These are phyloP conservation scores for Trypethelium eluteriae DNA, from an alignment of 495 filamentous ascomycete genomes.

Conservation along the genomic window DNA sequence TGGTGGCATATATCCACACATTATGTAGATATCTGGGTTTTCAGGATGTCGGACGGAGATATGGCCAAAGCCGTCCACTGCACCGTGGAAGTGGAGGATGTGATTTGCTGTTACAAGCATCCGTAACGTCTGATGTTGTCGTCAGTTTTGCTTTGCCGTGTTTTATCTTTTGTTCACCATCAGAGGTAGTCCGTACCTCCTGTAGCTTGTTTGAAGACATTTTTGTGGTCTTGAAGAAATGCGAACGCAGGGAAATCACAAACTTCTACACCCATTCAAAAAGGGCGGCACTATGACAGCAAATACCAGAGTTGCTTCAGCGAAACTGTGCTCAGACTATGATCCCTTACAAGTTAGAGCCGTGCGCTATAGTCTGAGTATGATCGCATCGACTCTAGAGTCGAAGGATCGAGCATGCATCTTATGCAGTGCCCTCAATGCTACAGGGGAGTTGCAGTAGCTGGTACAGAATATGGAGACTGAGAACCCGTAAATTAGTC, in stretches of 20 bases:
- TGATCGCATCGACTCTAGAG: too few relatives aligned
- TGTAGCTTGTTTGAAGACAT: not conserved
- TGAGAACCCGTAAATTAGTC: too few relatives aligned
- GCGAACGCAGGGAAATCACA: not conserved
- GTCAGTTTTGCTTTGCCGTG: not conserved
- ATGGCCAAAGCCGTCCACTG: slow-evolving; percentile 5
- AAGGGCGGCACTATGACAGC: not conserved
- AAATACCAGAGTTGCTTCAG: not conserved
- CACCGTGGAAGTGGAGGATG: slow-evolving; percentile 5
- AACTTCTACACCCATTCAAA: not conserved
- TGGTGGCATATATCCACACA: slow-evolving; percentile 9
- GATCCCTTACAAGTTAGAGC: too few relatives aligned
- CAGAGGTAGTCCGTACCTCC: not conserved
- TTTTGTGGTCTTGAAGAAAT: not conserved
- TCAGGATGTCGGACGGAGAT: slow-evolving; percentile 4
- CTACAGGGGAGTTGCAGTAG: not conserved
- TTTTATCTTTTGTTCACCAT: not conserved
- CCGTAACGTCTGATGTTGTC: not conserved
- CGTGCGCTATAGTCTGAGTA: too few relatives aligned
- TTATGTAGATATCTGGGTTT: slow-evolving; percentile 4
- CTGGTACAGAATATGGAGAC: not conserved
- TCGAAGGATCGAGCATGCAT: too few relatives aligned
- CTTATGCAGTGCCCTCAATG: not conserved
- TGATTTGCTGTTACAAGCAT: slow-evolving; percentile 6
- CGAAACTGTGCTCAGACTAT: not conserved